Percentiles rank a stretch among this genome's conserved stretches.
Conservation (phyloP, 176 grass and related monocot genomes). For the Rhynchospora tenuis region DNA sequence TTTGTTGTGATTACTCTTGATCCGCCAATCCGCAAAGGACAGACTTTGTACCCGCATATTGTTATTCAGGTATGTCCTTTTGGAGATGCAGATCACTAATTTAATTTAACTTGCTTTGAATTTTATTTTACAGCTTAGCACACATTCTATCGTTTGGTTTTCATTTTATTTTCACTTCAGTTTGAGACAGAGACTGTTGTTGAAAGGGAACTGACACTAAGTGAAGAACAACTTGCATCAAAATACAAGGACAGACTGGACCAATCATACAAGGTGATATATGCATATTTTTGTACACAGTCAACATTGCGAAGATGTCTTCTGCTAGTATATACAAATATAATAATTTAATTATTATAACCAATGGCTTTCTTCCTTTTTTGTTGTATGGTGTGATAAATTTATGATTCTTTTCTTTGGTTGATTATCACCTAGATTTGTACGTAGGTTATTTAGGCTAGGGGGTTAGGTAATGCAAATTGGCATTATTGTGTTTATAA, state of each 20-base stretch:
- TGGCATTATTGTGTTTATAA: not conserved
- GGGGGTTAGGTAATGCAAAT: not conserved
- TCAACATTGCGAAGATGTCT: not conserved
- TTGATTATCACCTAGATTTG: not conserved
- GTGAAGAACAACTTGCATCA: constrained; percentile 61
- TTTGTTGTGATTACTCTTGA: constrained; percentile 93
- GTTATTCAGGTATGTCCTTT: constrained; percentile 78
- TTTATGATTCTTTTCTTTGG: not conserved
- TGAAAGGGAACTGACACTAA: constrained; percentile 53
- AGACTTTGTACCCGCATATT: constrained; percentile 95
- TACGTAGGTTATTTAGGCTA: not conserved
- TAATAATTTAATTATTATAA: not conserved
- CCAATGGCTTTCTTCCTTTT: not conserved
- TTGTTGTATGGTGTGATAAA: not conserved
- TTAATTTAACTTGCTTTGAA: constrained; percentile 21
- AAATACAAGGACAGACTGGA: constrained; percentile 83
- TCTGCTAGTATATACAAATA: not conserved
- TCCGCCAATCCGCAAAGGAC: constrained; percentile 93
- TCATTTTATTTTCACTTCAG: constrained; percentile 39
- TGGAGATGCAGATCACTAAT: not conserved
- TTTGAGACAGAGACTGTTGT: constrained; percentile 70
- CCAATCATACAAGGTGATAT: constrained; percentile 64
- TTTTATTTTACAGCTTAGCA: constrained; percentile 9
- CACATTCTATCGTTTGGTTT: constrained; percentile 20
- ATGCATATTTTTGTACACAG: constrained; percentile 10